A percentile compares a stretch with the other conserved stretches of the same genome.
phyloP scores from a whole-genome alignment of 768 basidiomycete genomes.

The Pisolithus sp. region DNA sequence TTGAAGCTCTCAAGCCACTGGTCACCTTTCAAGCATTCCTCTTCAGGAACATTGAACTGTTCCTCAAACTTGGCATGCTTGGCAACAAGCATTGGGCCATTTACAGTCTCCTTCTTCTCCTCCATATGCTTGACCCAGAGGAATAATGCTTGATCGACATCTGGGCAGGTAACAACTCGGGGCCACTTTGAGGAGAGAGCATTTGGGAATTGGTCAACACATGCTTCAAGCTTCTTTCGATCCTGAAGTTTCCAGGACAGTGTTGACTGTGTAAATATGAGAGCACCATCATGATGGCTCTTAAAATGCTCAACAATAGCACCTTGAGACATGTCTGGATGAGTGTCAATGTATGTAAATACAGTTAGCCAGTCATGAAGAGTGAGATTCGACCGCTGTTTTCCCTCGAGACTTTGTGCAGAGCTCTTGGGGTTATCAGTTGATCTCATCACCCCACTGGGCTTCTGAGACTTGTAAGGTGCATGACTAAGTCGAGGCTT shows the following conservation, averaged over 20 bases:
- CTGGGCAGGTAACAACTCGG: slow-evolving; percentile 26
- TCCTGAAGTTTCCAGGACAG: background rate
- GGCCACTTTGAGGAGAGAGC: slow-evolving; percentile 24
- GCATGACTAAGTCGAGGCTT: background rate
- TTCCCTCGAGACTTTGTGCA: background rate
- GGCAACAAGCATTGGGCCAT: slow-evolving; percentile 7
- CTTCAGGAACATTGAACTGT: slow-evolving; percentile 24
- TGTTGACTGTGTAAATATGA: slow-evolving; percentile 2
- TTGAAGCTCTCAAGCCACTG: slow-evolving; percentile 5
- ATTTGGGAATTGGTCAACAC: slow-evolving; percentile 13
- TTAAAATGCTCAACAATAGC: slow-evolving; percentile 2
- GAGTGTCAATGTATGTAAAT: background rate
- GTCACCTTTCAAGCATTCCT: slow-evolving; percentile 9
- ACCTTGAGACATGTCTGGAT: background rate
- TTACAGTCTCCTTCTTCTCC: slow-evolving; percentile 17
- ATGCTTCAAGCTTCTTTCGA: slow-evolving; percentile 3
- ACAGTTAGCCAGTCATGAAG: slow-evolving; percentile 7
- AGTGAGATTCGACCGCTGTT: background rate
- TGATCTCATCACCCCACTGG: background rate
- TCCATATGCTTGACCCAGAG: slow-evolving; percentile 30
- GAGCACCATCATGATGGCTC: background rate
- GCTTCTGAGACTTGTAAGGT: background rate
- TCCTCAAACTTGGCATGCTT: slow-evolving; percentile 23
- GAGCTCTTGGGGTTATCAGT: background rate
- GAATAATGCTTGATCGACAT: slow-evolving; percentile 27